phyloP scores from a whole-genome alignment of 2,329 filamentous ascomycete genomes.

The Cylindrodendrum hubeiense region DNA sequence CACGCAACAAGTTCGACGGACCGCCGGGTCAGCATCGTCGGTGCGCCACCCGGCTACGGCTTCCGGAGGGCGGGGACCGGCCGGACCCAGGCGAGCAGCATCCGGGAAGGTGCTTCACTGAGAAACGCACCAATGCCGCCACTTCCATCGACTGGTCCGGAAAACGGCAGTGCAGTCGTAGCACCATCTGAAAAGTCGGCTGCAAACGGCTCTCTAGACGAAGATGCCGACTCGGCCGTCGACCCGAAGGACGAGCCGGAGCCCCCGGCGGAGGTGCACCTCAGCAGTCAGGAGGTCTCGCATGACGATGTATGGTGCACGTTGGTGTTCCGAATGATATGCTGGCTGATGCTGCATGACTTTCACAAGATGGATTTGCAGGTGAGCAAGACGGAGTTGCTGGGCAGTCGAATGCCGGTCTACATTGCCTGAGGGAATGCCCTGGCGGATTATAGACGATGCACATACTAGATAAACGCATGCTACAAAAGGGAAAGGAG shows the following conservation, averaged over 20 bases:
- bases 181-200: background rate
- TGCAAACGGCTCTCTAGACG: background rate
- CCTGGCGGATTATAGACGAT: background rate
- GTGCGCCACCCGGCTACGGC: conserved; percentile 36
- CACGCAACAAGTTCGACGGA: conserved; percentile 47
- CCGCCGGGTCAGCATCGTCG: conserved; percentile 42
- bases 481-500: background rate
- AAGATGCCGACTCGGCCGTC: conserved; percentile 23
- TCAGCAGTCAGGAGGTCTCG: conserved; percentile 43
- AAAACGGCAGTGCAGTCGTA: background rate
- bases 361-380: conserved; percentile 68
- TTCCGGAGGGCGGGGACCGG: conserved; percentile 38
- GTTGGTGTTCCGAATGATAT: conserved; percentile 68
- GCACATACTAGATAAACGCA: background rate
- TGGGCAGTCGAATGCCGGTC: conserved; percentile 67
- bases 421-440: conserved; percentile 57
- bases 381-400: conserved; percentile 64
- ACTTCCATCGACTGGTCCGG: background rate
- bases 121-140: conserved; percentile 12
- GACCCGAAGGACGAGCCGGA: conserved; percentile 27
- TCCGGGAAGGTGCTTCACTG: conserved; percentile 7
- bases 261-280: conserved; percentile 19
- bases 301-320: conserved; percentile 65
- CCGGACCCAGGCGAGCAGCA: conserved; percentile 41
- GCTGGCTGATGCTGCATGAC: conserved; percentile 69